Percentiles rank a stretch among this genome's conserved stretches.
These are phyloP conservation scores for Ogataea zsoltii DNA, from an alignment of 805 yeast species.

Conservation along the genomic window DNA sequence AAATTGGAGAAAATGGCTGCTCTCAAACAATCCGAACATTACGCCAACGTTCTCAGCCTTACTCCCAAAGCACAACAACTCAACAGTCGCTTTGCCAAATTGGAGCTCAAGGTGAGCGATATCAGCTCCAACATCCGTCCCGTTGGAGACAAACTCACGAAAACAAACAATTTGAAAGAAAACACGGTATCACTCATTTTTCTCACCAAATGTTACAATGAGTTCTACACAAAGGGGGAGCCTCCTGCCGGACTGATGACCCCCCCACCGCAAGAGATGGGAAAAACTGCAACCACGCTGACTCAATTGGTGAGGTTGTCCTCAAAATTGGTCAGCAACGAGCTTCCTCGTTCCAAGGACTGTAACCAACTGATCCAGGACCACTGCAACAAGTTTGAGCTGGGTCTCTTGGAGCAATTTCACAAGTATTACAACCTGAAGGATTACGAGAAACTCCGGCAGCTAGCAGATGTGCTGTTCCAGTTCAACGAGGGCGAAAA, in stretches of 20 bases:
- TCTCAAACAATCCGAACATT: constrained; percentile 64
- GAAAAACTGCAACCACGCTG: constrained; percentile 66
- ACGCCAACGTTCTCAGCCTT: constrained; percentile 60
- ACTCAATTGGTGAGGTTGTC: constrained; percentile 67
- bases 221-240: constrained; percentile 62
- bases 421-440: constrained; percentile 71
- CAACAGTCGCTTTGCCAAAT: constrained; percentile 46
- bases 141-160: constrained; percentile 64
- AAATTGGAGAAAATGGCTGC: constrained; percentile 59
- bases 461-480: constrained; percentile 69
- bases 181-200: constrained; percentile 71
- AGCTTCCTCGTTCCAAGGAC: constrained; percentile 41
- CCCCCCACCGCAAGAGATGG: constrained; percentile 19
- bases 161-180: constrained; percentile 70
- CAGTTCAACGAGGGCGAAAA: constrained; percentile 84
- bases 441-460: constrained; percentile 71
- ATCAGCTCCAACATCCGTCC: constrained; percentile 66
- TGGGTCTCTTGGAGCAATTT: constrained; percentile 65
- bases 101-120: constrained; percentile 55
- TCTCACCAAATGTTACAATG: constrained; percentile 72
- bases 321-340: constrained; percentile 58
- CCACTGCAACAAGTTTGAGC: constrained; percentile 77
- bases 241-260: constrained; percentile 58
- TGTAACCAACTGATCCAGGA: constrained; percentile 55
- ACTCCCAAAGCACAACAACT: constrained; percentile 43